Percentiles rank a stretch among this genome's conserved stretches.
Conservation (phyloP, 2,329 filamentous ascomycete genomes). For the Thyridium curvatum region DNA sequence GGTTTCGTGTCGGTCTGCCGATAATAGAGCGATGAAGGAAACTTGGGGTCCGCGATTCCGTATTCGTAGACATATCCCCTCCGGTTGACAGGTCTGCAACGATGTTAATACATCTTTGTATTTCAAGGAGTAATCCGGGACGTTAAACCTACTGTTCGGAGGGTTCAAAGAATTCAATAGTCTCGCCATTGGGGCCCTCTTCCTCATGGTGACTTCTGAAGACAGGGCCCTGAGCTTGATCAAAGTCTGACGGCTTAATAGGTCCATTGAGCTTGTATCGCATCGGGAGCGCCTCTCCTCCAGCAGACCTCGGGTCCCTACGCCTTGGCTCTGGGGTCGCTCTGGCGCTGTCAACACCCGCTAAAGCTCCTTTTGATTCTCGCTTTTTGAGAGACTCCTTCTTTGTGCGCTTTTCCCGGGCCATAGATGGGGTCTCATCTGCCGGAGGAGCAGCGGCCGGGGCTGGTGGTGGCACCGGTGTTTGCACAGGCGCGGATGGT, state of each 20-base stretch:
- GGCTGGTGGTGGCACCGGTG: too few relatives aligned
- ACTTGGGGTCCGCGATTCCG: constrained; percentile 82
- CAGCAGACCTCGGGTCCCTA: constrained; percentile 24
- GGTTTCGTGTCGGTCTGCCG: constrained; percentile 82
- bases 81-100: constrained; percentile 43
- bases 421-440: constrained; percentile 27
- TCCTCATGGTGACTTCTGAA: constrained; percentile 51
- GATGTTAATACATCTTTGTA: not conserved
- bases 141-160: constrained; percentile 52
- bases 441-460: not conserved
- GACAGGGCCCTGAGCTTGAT: constrained; percentile 49
- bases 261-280: constrained; percentile 56
- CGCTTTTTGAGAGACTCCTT: constrained; percentile 65
- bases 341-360: constrained; percentile 41
- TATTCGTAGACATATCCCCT: constrained; percentile 82
- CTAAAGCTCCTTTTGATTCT: constrained; percentile 48
- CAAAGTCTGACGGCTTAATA: constrained; percentile 56
- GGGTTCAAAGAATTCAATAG: constrained; percentile 54
- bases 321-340: constrained; percentile 51
- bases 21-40: constrained; percentile 83
- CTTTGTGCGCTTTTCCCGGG: constrained; percentile 50
- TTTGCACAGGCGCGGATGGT: not conserved
- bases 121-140: not conserved
- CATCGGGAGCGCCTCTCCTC: constrained; percentile 42
- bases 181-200: constrained; percentile 39